Evolutionary conservation across 768 basidiomycete genomes (phyloP), one percentile per base, ranked within the genome.

Genomic region (Mycena olivaceomarginata): DNA sequence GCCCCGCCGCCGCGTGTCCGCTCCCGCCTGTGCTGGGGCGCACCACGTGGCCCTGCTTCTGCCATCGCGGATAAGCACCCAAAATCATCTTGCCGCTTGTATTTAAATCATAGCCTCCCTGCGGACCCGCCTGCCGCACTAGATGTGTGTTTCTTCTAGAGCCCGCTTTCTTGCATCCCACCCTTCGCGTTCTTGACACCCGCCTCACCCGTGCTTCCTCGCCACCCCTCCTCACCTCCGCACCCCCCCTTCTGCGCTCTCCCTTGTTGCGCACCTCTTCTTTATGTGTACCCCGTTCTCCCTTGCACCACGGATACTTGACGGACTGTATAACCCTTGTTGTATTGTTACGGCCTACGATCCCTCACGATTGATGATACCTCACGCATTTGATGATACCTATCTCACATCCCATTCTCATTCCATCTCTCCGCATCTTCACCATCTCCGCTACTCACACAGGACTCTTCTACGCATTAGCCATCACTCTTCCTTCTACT

Each of bases 371-470:
- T 3, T 66, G 41, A 76, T 64, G 71, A 78, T 78, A 78, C 77
- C 77, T 74, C 62, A 77, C 76, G 76, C 71, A 72, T 62, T 73
- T 73, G 72, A 77, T 77, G 76, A 77, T 77, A 77, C 76, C 76
- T 72, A 31, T 56, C 40, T 22, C 37, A 48, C 22, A n/a, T 65
- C 57, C 60, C 37, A 20, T 69, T 46, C 15, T 15, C 40, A 13
- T 43, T 40, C 68, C 12, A 25, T 57, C 72, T 66, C 13, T 51
- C 9, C 59, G 56, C 68, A 53, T 67, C 51, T 22, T 20, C 48
- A 13, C 46, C 31, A 37, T 22, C 20, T n/a, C 20, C 63, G 40
- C 41, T 41, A 7, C 18, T 40, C 45, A 37, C 22, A 12, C 10
- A n/a, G 8, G 41, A 74, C 67, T 9, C 56, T 25, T 65, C 31